Evolutionary conservation across 345 rosid species (phyloP).

Genomic region (Linum lewisii): DNA sequence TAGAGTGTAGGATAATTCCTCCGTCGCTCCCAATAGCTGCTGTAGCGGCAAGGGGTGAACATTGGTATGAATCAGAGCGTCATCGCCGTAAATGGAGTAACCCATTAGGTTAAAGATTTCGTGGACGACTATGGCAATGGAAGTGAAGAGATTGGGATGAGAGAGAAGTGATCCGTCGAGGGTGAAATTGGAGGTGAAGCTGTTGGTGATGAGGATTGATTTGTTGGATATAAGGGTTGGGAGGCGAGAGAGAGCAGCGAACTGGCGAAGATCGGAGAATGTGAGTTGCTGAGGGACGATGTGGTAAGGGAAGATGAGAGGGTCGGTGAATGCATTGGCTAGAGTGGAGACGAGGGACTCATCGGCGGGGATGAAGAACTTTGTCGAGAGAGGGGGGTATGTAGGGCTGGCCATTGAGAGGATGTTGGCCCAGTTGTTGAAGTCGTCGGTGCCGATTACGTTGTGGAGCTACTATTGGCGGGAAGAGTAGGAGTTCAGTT

Average conservation of each 20-base stretch:
- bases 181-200: slow-evolving; percentile 41
- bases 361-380: slow-evolving; percentile 47
- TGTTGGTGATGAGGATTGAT: slow-evolving; percentile 57
- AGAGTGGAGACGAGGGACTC: slow-evolving; percentile 23
- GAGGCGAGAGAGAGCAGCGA: slow-evolving; percentile 49
- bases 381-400: slow-evolving; percentile 44
- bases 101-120: slow-evolving; percentile 47
- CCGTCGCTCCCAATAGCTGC: too few relatives aligned
- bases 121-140: slow-evolving; percentile 47
- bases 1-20: too few relatives aligned
- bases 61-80: background rate
- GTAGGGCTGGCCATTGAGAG: slow-evolving; percentile 36
- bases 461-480: slow-evolving; percentile 35
- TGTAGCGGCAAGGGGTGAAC: background rate
- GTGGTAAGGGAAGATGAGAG: slow-evolving; percentile 53
- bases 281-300: slow-evolving; percentile 73
- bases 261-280: slow-evolving; percentile 47
- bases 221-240: slow-evolving; percentile 52
- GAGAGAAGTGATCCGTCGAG: slow-evolving; percentile 43
- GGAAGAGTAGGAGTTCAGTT: background rate
- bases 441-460: slow-evolving; percentile 65
- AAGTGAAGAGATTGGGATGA: slow-evolving; percentile 54
- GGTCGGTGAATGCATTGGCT: slow-evolving; percentile 17
- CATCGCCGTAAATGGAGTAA: slow-evolving; percentile 40
- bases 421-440: slow-evolving; percentile 51